phyloP scores from a whole-genome alignment of 345 rosid genomes.

The Erysimum cheiranthoides region DNA sequence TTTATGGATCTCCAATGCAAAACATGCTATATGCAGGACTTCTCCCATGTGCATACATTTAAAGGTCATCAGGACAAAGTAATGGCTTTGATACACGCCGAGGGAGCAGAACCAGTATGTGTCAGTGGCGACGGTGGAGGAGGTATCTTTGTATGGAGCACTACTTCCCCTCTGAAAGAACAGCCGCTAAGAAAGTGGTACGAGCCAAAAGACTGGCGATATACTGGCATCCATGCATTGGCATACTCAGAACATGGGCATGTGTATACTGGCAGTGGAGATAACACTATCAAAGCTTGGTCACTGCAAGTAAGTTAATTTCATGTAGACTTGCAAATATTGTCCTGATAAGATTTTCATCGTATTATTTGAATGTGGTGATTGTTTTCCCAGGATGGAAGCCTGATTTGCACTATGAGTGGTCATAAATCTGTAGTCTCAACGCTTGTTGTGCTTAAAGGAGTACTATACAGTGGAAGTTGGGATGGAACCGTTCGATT shows the following conservation, averaged over 20 bases:
- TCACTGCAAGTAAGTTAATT: constrained; percentile 62
- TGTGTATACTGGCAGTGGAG: constrained; percentile 92
- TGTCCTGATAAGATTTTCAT: constrained; percentile 4
- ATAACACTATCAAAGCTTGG: constrained; percentile 89
- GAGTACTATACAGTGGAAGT: constrained; percentile 89
- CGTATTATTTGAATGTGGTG: constrained; percentile 13
- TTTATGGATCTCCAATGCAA: constrained; percentile 27
- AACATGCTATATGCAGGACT: constrained; percentile 62
- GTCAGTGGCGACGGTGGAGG: constrained; percentile 88
- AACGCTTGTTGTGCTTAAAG: constrained; percentile 58
- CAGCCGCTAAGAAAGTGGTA: constrained; percentile 81
- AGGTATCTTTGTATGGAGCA: constrained; percentile 83
- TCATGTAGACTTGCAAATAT: neutral
- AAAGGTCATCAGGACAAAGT: constrained; percentile 89
- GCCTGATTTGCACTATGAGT: constrained; percentile 67
- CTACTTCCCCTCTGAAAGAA: constrained; percentile 56
- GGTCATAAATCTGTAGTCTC: constrained; percentile 96
- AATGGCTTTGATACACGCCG: constrained; percentile 69
- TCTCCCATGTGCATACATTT: constrained; percentile 76
- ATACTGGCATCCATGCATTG: constrained; percentile 85
- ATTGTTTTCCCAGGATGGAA: constrained; percentile 63
- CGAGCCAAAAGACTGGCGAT: constrained; percentile 94
- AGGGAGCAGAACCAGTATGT: constrained; percentile 71
- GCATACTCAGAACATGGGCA: constrained; percentile 63
- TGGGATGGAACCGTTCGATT: constrained; percentile 91